phyloP scores from a whole-genome alignment of 345 rosid species.

The Arabidopsis arenosa region DNA sequence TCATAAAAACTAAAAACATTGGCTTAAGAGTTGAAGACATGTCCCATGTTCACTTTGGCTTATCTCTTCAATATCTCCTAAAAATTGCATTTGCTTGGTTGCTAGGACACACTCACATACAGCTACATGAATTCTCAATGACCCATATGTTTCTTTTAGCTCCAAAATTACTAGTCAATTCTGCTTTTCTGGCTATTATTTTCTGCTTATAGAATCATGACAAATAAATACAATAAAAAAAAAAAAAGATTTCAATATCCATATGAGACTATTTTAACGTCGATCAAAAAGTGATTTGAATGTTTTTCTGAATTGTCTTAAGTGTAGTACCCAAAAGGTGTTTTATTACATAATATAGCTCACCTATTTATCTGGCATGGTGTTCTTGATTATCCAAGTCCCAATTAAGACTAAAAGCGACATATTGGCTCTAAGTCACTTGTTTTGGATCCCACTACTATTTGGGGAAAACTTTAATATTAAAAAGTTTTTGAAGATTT shows the following conservation, averaged over 20 bases:
- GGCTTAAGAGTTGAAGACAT: slow-evolving; percentile 39
- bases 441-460: slow-evolving; percentile 25
- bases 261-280: slow-evolving; percentile 9
- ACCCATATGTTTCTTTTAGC: slow-evolving; percentile 44
- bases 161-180: slow-evolving; percentile 4
- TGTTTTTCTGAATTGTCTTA: neutral
- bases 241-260: neutral
- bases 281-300: neutral
- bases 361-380: neutral
- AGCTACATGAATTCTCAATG: slow-evolving; percentile 43
- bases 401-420: neutral
- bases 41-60: slow-evolving; percentile 49
- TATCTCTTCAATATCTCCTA: slow-evolving; percentile 42
- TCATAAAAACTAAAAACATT: slow-evolving; percentile 32
- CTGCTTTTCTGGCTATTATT: neutral
- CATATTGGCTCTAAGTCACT: neutral
- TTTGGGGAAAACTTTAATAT: slow-evolving; percentile 5
- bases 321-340: neutral
- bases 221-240: neutral
- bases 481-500: neutral
- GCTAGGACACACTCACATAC: slow-evolving; percentile 45
- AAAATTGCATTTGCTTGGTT: slow-evolving; percentile 44
- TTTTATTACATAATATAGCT: neutral
- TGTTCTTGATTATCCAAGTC: neutral
- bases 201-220: neutral